Conservation (phyloP, 768 basidiomycete genomes). For the Suillus weaverae region DNA sequence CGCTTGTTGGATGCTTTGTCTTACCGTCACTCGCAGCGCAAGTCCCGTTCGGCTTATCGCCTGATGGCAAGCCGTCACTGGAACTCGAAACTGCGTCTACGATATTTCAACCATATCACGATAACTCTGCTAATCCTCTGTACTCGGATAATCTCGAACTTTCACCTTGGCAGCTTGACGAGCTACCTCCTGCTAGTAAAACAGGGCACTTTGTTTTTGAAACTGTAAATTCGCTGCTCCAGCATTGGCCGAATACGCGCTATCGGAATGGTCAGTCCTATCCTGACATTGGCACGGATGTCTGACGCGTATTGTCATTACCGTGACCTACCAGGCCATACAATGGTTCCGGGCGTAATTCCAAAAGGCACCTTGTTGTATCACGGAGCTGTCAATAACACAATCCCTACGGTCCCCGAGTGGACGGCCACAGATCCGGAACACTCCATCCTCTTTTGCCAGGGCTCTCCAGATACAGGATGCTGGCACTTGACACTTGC, state of each 20-base stretch:
- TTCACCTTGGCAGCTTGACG: conserved; percentile 25
- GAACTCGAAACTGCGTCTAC: background rate
- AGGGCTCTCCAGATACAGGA: conserved; percentile 6
- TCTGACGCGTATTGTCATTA: background rate
- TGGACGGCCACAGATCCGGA: conserved; percentile 40
- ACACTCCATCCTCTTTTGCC: conserved; percentile 40
- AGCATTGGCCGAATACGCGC: conserved; percentile 48
- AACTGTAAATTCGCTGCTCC: conserved; percentile 34
- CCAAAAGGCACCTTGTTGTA: conserved; percentile 13
- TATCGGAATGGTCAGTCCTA: conserved; percentile 42
- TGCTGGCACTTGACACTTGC: conserved; percentile 19
- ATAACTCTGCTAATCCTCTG: background rate
- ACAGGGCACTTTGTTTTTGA: conserved; percentile 36
- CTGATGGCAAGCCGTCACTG: background rate
- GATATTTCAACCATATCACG: background rate
- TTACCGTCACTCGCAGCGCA: conserved; percentile 1
- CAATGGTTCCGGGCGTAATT: conserved; percentile 9
- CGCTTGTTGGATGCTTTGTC: background rate
- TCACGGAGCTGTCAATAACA: conserved; percentile 15
- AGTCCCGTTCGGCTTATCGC: background rate
- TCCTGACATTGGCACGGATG: background rate
- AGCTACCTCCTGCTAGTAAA: conserved; percentile 22
- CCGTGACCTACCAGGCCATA: background rate
- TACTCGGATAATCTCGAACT: background rate
- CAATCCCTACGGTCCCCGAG: conserved; percentile 31